Evolutionary conservation across 1,139 yeast species (phyloP).

Genomic region (Hyphopichia burtonii): DNA sequence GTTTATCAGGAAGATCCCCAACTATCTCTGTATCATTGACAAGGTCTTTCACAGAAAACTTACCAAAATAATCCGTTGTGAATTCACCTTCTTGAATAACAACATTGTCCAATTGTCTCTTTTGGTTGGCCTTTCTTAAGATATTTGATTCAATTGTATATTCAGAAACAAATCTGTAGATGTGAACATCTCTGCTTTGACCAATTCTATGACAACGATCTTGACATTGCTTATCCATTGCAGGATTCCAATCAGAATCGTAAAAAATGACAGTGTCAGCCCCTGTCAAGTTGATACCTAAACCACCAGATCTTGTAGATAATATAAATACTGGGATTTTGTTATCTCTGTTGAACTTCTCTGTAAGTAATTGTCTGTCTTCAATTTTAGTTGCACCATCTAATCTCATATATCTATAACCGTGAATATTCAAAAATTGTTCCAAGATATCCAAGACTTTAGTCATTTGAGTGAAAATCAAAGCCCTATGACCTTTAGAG

Average conservation of each 20-base stretch:
- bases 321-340: constrained; percentile 87
- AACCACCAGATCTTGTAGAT: constrained; percentile 96
- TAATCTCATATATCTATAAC: constrained; percentile 88
- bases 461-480: constrained; percentile 98
- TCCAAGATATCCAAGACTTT: constrained; percentile 91
- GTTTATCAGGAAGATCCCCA: constrained; percentile 36
- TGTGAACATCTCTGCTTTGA: constrained; percentile 96
- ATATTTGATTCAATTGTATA: constrained; percentile 96
- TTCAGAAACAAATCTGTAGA: constrained; percentile 93
- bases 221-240: constrained; percentile 99
- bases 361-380: constrained; percentile 92
- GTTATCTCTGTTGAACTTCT: constrained; percentile 83
- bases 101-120: constrained; percentile 90
- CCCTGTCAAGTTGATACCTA: constrained; percentile 96
- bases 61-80: constrained; percentile 93
- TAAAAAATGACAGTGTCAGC: constrained; percentile 99
- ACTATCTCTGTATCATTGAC: constrained; percentile 60
- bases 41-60: constrained; percentile 84
- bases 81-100: constrained; percentile 98
- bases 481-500: constrained; percentile 86
- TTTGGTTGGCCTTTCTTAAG: constrained; percentile 91
- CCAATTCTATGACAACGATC: constrained; percentile 99
- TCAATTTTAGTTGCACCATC: constrained; percentile 98
- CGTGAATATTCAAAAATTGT: constrained; percentile 90
- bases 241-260: constrained; percentile 99